Percentiles rank a stretch among this genome's conserved stretches.
These are phyloP conservation scores for Neurospora cerealis DNA, from an alignment of 495 filamentous ascomycete genomes.

Conservation along the genomic window DNA sequence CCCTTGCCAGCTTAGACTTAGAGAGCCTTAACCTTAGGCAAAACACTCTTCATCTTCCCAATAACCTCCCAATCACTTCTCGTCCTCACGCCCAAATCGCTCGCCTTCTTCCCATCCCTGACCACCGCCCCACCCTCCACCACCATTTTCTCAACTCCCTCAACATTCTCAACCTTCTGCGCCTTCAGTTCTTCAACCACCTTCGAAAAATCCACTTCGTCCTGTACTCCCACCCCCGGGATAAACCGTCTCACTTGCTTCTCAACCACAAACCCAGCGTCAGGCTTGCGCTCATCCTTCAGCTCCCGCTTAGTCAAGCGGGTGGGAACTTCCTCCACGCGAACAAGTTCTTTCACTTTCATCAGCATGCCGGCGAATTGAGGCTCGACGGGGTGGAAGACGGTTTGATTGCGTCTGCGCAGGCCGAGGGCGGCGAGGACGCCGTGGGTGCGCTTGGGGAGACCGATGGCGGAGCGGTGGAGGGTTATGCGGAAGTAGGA, in stretches of 20 bases:
- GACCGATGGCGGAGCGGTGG: slow-evolving; percentile 83
- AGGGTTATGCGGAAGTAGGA: slow-evolving; percentile 94
- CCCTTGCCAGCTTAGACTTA: neutral
- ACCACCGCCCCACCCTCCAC: slow-evolving; percentile 6
- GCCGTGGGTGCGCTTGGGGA: slow-evolving; percentile 70
- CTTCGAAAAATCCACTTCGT: neutral
- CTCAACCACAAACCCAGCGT: slow-evolving; percentile 81
- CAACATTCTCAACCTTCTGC: neutral
- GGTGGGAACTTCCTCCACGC: slow-evolving; percentile 70
- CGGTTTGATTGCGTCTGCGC: slow-evolving; percentile 74
- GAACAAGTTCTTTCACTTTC: slow-evolving; percentile 92
- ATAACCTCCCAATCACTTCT: neutral
- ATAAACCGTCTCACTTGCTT: slow-evolving; percentile 17
- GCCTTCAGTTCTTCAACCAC: neutral
- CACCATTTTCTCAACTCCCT: neutral
- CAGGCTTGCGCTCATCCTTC: slow-evolving; percentile 61
- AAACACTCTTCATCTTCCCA: neutral
- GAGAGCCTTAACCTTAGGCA: neutral
- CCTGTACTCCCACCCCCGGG: neutral
- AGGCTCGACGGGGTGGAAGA: slow-evolving; percentile 80
- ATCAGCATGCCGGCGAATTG: slow-evolving; percentile 91
- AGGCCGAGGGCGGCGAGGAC: slow-evolving; percentile 86
- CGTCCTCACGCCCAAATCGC: neutral
- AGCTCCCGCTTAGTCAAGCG: slow-evolving; percentile 65
- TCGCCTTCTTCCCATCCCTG: neutral